Evolutionary conservation across 306 rosid genomes (phyloP).

Genomic region (Inga leiocalycina): DNA sequence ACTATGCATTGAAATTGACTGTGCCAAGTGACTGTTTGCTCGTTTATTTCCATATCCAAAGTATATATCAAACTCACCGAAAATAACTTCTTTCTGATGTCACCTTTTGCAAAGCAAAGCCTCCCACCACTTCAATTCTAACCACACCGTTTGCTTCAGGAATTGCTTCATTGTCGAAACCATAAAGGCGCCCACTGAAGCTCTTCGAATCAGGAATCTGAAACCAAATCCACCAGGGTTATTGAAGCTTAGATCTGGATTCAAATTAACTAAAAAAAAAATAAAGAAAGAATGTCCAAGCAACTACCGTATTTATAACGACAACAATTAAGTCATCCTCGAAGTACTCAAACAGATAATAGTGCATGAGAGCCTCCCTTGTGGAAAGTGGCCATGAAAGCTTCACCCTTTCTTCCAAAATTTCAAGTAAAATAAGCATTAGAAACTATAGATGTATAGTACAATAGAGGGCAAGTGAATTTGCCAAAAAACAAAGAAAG

Average conservation of each 20-base stretch:
- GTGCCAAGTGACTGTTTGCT: background rate
- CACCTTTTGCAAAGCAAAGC: conserved; percentile 92
- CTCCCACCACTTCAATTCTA: conserved; percentile 89
- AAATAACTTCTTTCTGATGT: conserved; percentile 82
- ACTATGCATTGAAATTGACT: background rate
- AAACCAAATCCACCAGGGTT: conserved; percentile 32
- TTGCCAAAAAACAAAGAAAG: background rate
- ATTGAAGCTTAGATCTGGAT: conserved; percentile 29
- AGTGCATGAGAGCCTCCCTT: conserved; percentile 85
- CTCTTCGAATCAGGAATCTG: conserved; percentile 63
- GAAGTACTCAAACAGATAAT: conserved; percentile 78
- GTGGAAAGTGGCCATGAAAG: conserved; percentile 88
- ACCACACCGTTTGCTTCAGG: conserved; percentile 71
- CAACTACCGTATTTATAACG: conserved; percentile 77
- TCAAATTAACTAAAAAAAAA: background rate
- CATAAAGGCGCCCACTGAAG: conserved; percentile 43
- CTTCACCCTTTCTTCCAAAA: conserved; percentile 95
- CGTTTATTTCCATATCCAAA: background rate
- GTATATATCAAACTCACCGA: conserved; percentile 58
- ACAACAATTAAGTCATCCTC: conserved; percentile 81
- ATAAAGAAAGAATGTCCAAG: conserved; percentile 4
- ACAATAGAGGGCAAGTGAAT: background rate
- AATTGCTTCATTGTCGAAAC: conserved; percentile 56
- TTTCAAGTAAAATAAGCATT: conserved; percentile 47
- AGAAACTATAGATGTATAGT: conserved; percentile 29